Conservation (phyloP, 345 rosid genomes). For the Pugionium dolabratum region DNA sequence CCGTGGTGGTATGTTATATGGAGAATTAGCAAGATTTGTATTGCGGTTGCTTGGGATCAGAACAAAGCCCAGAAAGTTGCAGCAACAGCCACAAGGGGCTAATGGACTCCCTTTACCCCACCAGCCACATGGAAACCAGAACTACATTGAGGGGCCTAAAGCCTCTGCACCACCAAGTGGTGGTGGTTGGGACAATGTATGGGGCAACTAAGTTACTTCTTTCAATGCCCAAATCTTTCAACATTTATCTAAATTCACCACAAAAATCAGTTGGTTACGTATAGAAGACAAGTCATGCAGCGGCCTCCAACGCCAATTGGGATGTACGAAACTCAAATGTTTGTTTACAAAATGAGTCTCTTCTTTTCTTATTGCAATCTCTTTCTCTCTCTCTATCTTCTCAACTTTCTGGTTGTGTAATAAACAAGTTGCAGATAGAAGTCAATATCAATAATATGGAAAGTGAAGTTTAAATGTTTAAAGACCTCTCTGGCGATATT, state of each 20-base stretch:
- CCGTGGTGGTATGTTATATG: slow-evolving; percentile 80
- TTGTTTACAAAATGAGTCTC: slow-evolving; percentile 31
- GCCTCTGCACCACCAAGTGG: slow-evolving; percentile 52
- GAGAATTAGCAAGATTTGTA: slow-evolving; percentile 94
- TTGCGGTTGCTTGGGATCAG: slow-evolving; percentile 78
- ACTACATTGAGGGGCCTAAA: slow-evolving; percentile 74
- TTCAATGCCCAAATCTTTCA: slow-evolving; percentile 23
- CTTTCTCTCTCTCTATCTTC: slow-evolving; percentile 20
- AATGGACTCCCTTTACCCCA: slow-evolving; percentile 54
- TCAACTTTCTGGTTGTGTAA: slow-evolving; percentile 23
- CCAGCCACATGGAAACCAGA: slow-evolving; percentile 64
- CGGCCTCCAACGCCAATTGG: slow-evolving; percentile 12
- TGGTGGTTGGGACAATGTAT: slow-evolving; percentile 89
- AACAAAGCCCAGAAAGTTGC: slow-evolving; percentile 66
- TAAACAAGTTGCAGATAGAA: slow-evolving; percentile 22
- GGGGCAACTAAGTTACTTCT: slow-evolving; percentile 56
- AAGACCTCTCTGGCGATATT: slow-evolving; percentile 8
- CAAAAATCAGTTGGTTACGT: slow-evolving; percentile 1
- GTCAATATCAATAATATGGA: slow-evolving; percentile 20
- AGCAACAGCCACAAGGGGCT: slow-evolving; percentile 66
- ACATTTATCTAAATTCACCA: not conserved
- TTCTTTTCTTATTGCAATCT: not conserved
- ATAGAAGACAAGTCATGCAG: slow-evolving; percentile 23
- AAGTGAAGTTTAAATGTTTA: slow-evolving; percentile 23
- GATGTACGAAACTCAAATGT: slow-evolving; percentile 18